Evolutionary conservation across 805 yeast species (phyloP), one percentile per base, ranked within the genome.

Genomic region (Kurtzmaniella fragi): DNA sequence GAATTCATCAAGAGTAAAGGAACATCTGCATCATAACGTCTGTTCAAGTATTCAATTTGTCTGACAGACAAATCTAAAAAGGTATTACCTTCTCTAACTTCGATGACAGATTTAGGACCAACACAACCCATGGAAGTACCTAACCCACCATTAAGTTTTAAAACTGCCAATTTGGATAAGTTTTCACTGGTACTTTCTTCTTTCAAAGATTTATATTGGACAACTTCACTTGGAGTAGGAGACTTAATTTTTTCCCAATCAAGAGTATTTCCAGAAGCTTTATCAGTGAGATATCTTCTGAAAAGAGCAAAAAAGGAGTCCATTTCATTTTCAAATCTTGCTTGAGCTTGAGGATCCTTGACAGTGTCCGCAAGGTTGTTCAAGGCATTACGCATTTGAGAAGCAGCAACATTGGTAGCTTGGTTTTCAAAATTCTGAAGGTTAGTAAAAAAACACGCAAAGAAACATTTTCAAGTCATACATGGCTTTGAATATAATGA

Each of bases 41-140:
- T 79, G 74, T 93, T 93, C 61, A 93, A 77, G 63, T 88, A 85
- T 70, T 90, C 97, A 54, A 93, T 91, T 71, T 93, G 99, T 64
- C 99, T 85, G 32, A 93, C 99, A 34, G 96, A 76, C 52, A 93
- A 77, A 64, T 93, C 99, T 61, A 93, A 75, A 64, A 93, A 93
- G 31, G 97, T 85, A 76, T 93, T 95, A 45, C 98, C 98, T 54
- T 93, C 99, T 66, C 99, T 85, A 35, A 93, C 99, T 71, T 93
- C 99, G 60, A 93, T 93, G 49, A 93, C 95, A 20, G 96, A 86
- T 67, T 90, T 90, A 48, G 99, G 99, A 42, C 99, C 99, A 46
- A 93, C 97, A 71, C 99, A 93, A 42, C 99, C 99, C 99, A 93
- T 93, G 8, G 98, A 91, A 15, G 99, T 93, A 59, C 99, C 99